Conservation (phyloP, 768 basidiomycete species). For the Rhizopogon vesiculosus region DNA sequence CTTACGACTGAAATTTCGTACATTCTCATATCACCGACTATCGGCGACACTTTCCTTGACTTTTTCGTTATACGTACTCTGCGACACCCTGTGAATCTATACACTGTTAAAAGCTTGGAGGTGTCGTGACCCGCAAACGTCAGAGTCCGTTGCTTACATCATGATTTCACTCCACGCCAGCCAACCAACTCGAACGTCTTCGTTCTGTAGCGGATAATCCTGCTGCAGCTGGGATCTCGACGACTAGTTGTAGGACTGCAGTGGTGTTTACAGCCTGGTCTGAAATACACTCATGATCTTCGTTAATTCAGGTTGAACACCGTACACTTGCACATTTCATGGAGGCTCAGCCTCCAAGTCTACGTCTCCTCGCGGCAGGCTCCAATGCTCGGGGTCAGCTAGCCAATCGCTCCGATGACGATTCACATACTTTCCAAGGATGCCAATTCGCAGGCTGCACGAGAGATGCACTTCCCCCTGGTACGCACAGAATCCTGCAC, state of each 20-base stretch:
- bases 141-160: too few relatives aligned
- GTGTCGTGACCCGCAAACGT: too few relatives aligned
- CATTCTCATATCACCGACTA: neutral
- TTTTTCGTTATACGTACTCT: neutral
- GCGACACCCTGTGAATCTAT: neutral
- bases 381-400: slow-evolving; percentile 47
- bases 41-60: neutral
- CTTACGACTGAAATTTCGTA: neutral
- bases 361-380: slow-evolving; percentile 30
- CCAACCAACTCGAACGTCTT: too few relatives aligned
- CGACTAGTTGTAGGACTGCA: too few relatives aligned
- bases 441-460: slow-evolving; percentile 27
- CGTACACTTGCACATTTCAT: neutral
- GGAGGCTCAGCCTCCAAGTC: neutral
- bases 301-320: neutral
- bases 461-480: slow-evolving; percentile 32
- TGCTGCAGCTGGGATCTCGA: too few relatives aligned
- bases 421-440: slow-evolving; percentile 31
- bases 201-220: too few relatives aligned
- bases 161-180: too few relatives aligned
- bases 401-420: slow-evolving; percentile 32
- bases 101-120: too few relatives aligned
- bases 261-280: too few relatives aligned
- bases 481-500: slow-evolving; percentile 1
- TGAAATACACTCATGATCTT: too few relatives aligned